Conservation (phyloP, 768 basidiomycete species). For the Lentinula raphanica region DNA sequence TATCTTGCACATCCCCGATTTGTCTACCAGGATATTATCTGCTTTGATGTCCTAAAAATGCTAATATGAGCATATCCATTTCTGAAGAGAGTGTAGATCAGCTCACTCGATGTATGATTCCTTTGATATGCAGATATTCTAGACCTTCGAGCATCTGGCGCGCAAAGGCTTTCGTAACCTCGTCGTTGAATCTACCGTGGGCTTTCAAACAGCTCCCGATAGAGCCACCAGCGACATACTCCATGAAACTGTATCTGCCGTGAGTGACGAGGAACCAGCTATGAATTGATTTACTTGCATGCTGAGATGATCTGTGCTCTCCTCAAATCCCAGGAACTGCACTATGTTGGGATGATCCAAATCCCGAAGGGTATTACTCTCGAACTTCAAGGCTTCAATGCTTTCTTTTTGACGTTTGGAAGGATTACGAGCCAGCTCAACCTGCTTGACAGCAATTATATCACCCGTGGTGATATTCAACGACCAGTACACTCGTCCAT, state of each 20-base stretch:
- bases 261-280: neutral
- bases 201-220: conserved; percentile 73
- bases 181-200: conserved; percentile 78
- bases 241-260: conserved; percentile 63
- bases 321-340: conserved; percentile 85
- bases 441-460: conserved; percentile 95
- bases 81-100: neutral
- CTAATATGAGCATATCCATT: neutral
- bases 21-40: conserved; percentile 90
- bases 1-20: conserved; percentile 84
- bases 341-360: conserved; percentile 91
- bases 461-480: conserved; percentile 88
- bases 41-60: conserved; percentile 75
- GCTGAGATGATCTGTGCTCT: conserved; percentile 66
- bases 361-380: conserved; percentile 81
- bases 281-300: conserved; percentile 51
- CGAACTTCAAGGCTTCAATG: conserved; percentile 77
- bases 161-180: conserved; percentile 82
- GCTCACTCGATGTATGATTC: conserved; percentile 80
- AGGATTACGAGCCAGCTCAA: conserved; percentile 72
- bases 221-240: conserved; percentile 95
- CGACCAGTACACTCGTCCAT: conserved; percentile 87
- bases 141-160: conserved; percentile 82
- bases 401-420: conserved; percentile 64
- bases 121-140: conserved; percentile 78